Conservation (phyloP, 2,329 filamentous ascomycete genomes). For the Venturia oleaginea region DNA sequence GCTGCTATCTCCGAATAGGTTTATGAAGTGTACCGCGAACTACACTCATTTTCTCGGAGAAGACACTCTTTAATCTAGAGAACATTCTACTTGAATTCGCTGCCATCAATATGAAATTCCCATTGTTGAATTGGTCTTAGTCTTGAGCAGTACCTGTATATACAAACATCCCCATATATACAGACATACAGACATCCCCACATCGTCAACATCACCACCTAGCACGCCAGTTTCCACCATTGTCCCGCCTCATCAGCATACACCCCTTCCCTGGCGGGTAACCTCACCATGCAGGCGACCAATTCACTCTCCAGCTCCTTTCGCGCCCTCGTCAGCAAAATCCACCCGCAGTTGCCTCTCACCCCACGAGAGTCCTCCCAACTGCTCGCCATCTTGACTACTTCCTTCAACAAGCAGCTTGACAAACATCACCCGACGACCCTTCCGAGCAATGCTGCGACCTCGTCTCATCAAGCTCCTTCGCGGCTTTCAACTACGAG, state of each 20-base stretch:
- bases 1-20: too few relatives aligned
- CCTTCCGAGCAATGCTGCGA: not conserved
- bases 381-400: constrained; percentile 51
- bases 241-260: too few relatives aligned
- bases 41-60: too few relatives aligned
- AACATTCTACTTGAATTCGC: too few relatives aligned
- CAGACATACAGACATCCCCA: not conserved
- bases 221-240: not conserved
- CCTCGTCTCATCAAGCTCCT: not conserved
- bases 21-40: too few relatives aligned
- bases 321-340: constrained; percentile 43
- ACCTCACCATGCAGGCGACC: constrained; percentile 42
- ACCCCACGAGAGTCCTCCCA: constrained; percentile 49
- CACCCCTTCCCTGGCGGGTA: not conserved
- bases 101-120: not conserved
- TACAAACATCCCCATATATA: too few relatives aligned
- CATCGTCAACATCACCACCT: not conserved
- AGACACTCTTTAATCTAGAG: too few relatives aligned
- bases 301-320: constrained; percentile 32
- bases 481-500: not conserved
- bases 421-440: constrained; percentile 45
- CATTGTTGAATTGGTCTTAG: not conserved
- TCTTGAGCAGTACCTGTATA: not conserved
- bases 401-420: constrained; percentile 54
- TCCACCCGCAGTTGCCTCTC: constrained; percentile 45